Evolutionary conservation across 371 early-diverging fungal species (phyloP), one percentile per base, ranked within the genome.

Genomic region (Enterocytospora artemiae): DNA sequence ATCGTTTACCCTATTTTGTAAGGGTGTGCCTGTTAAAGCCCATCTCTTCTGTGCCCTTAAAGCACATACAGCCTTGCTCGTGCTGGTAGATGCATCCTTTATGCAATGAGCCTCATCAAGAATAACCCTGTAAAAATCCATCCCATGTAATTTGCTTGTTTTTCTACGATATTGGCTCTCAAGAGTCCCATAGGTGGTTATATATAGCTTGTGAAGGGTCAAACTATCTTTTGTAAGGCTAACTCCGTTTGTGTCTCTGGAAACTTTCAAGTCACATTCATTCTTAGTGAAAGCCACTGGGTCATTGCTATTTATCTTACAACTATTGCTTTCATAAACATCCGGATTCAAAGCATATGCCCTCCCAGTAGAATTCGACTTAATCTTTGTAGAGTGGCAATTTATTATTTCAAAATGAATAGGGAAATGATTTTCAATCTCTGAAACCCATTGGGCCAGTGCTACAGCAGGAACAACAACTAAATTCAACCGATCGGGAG

Each of bases 51-150:
- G 85, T 63, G 88, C 86, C 68, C 87, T 87, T 71, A 93, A 88
- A 9, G 84, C 84, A n/a, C 90, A 83, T 48, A 95, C 76, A 36
- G 86, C 85, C 73, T 89, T 89, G 93, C 93, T 92, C 50, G 93
- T 83, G 25, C 85, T 82, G 73, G 87, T 85, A 0, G 83, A 73
- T 9, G 86, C 87, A 72, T 87, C 88, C 76, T 95, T 95, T 73
- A 93, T 92, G 7, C 92, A 91, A 70, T 93, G 93, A 1, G 93
- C 93, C 79, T 93, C 96, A 78, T 95, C 96, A 25, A 93, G 79
- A 49, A 95, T 84, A 91, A 93, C 89, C 72, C 91, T 93, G 79
- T 91, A 88, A 91, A 91, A 95, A 74, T 88, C 88, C 63, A 89
- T 84, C 7, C 12, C 12, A 7, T 48, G 12, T 5, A 48, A 7